Base-by-base conservation (phyloP, 495 filamentous ascomycete genomes). In the Podospora conica region DNA sequence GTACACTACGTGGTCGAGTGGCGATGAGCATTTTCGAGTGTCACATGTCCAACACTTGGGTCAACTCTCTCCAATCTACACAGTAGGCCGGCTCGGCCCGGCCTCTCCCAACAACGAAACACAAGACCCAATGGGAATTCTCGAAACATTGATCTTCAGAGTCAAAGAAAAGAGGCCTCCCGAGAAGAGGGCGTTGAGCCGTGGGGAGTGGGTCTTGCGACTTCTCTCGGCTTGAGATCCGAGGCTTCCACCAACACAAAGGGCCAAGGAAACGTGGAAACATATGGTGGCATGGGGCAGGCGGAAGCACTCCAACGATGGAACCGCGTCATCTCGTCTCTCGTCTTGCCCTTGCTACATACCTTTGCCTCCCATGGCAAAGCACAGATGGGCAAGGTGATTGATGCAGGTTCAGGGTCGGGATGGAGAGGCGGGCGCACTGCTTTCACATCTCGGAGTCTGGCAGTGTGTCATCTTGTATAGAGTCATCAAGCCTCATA, bases 401-500 rank as follows among this genome's bases (percentile, higher is more conserved):
- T n/a, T n/a, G n/a, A n/a, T n/a, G n/a, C n/a, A n/a, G n/a, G n/a
- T n/a, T n/a, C n/a, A n/a, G 25, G 25, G 25, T 8, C 15, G 15
- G 33, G 40, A 48, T 9, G 18, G 40, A 48, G 40, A 48, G 40
- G 40, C 40, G 40, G 8, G n/a, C 40, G 40, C 6, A 48, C 40
- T 48, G 5, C 18, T 48, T 48, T 48, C 40, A n/a, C 40, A 48
- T 5, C 3, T 48, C 15, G 15, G 15, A 20, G 15, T 27, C 3
- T 60, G 9, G n/a, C 23, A 24, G 2, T 8, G n/a, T 31, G 9
- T n/a, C n/a, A 18, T 40, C 9, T 20, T 12, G 28, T 21, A 28
- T 48, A 58, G 63, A 64, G 31, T 64, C 63, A 64, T 57, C 23
- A 58, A 64, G 63, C 55, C 63, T 64, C 63, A 58, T 64, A 64